Base-by-base conservation (phyloP, 768 basidiomycete species). In the Trametes elegans region DNA sequence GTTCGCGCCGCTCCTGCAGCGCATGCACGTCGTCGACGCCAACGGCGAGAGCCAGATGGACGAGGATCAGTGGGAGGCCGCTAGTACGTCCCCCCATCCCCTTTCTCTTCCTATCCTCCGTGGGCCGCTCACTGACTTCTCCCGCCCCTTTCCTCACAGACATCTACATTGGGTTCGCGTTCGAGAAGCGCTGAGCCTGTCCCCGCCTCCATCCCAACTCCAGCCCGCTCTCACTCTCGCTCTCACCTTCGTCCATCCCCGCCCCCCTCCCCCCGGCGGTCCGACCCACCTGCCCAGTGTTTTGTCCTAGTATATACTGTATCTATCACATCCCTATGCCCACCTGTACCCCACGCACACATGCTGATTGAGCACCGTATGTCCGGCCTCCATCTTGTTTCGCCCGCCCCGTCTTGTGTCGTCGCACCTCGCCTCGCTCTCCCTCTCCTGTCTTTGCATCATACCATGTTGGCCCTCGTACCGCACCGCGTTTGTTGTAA, bases 11-110 rank as follows among this genome's bases (percentile, higher is more conserved):
- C 76, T 98, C 16, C 76, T 98, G 72, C 75, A 87, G 54, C 80
- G 83, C 62, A 99, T 99, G 97, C 89, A 85, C 58, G 97, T 99
- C 26, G 83, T 97, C 38, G 88, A 97, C 65, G 73, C 76, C 16
- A 79, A 87, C 36, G 93, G 94, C 2, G 88, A 88, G 72, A 95
- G 91, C 65, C 75, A 90, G 49, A 97, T 98, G 91, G 84, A 94
- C 60, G 88, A 90, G 61, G 88, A 90, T 62, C 95, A 98, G 71
- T 97, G 96, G 92, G 94, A 98, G 66, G 96, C 96, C 59, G 94
- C 93, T n/a, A 98, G 97, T 98, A 71, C 72, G 93, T 82, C n/a
- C n/a, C n/a, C n/a, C n/a, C n/a, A n/a, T n/a, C n/a, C n/a, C 11
- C 10, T 23, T 21, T 31, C 50, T 9, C 26, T 57, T 8, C 14